Base-by-base conservation (phyloP, 495 filamentous ascomycete species). In the Rhypophila decipiens region DNA sequence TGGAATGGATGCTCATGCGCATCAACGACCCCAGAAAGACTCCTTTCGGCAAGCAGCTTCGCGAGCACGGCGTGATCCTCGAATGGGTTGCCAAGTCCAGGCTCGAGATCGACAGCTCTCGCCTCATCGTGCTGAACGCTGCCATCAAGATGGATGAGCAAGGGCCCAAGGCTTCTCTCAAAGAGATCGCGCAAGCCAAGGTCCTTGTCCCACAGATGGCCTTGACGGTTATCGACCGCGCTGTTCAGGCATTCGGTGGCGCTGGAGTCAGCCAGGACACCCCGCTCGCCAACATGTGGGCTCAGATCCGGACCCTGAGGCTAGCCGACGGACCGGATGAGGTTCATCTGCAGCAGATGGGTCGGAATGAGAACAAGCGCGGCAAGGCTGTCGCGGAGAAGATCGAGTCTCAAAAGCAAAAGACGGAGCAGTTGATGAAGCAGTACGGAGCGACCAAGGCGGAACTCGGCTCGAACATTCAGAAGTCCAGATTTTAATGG, bases 311-410 rank as follows among this genome's bases (percentile, higher is more conserved):
- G 24, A 96, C 90, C 2, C 61, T 96, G 54, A 74, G 87, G 44
- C 79, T 96, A 58, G 90, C 87, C 3, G 90, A 96, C 68, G 90
- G 90, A 5, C 90, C 90, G 0, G 90, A 95, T 67, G 90, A 96
- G 76, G 89, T 94, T 33, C 90, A 96, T 67, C 65, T 96, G 63
- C 86, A 94, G 70, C 90, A 96, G 64, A 73, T 96, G 68, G 90
- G 88, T 10, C 78, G 79, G 56, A 81, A 88, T 42, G 90, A 96
- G 75, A 94, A 90, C 60, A 83, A 78, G 68, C 65, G 76, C 34
- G 75, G 79, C 33, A 73, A 73, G 65, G 82, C 76, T 35, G 73
- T 89, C 42, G 70, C 74, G 27, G 73, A 72, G 40, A 84, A 79
- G 62, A 72, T 90, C 55, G 69, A 73, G 27, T 73, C 67, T 66